Evolutionary conservation across 495 filamentous ascomycete genomes (phyloP), one percentile per base, ranked within the genome.

Genomic region (Podospora comata): DNA sequence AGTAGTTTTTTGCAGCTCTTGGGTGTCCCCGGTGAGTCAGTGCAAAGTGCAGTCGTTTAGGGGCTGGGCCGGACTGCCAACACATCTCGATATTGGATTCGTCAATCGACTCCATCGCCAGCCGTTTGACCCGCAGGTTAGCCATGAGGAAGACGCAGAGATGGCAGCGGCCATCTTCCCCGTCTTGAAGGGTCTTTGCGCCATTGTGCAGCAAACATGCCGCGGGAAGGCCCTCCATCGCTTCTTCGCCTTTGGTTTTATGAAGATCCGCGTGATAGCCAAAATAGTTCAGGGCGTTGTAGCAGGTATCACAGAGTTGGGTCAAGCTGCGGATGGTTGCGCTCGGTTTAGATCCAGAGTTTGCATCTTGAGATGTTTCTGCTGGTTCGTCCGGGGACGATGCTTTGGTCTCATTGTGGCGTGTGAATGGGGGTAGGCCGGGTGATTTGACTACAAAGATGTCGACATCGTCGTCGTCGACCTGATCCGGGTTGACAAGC

Each of bases 81-180:
- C 65, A 67, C 65, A 67, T 67, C 44, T 67, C 65, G 53, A 67
- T 67, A 39, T 67, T 67, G 65, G 57, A 67, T 19, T 56, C 34
- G 59, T 58, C 58, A 28, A 67, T 67, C 11, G 65, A 67, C 34
- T 28, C 18, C 65, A 62, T 67, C 19, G 65, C 65, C 19, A 67
- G 23, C 2, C 65, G 30, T 28, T 62, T 67, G 58, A 67, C 58
- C 39, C 65, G 65, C 27, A 67, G 28, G 26, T 61, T 67, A 58
- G 65, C 65, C 65, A 67, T 67, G 15, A 67, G 59, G 15, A 62
- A 30, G 7, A 62, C 39, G 15, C 65, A 67, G 34, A 67, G 5
- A 48, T 48, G 39, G 39, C 39, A 48, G 9, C 39, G 7, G 6
- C 0, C 9, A 48, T 48, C 39, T 48, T 48, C 39, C 6, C 39